These are phyloP conservation scores for Silene latifolia DNA, from an alignment of 148 eudicot genomes.

Conservation along the genomic window DNA sequence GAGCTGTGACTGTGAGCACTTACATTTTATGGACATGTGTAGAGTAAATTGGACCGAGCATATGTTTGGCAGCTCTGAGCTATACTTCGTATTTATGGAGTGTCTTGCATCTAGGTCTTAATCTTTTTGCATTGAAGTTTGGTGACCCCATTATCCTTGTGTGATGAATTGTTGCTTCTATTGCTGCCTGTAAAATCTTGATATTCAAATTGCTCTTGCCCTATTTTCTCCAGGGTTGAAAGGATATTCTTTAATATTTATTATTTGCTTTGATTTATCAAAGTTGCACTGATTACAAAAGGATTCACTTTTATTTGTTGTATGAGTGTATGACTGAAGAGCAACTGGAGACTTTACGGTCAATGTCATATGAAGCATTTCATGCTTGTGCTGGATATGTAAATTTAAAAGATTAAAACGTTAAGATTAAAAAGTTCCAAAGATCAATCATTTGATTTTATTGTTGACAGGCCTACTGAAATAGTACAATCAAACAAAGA, in stretches of 20 bases:
- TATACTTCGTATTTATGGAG: no score
- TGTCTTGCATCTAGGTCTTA: no score
- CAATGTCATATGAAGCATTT: neutral
- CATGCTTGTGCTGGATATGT: neutral
- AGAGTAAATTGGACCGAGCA: neutral
- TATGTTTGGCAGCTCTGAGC: neutral
- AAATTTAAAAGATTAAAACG: neutral
- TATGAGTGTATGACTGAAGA: neutral
- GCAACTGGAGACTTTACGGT: neutral
- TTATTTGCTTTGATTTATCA: neutral
- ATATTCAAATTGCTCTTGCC: no score
- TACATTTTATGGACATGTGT: no score
- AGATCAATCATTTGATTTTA: neutral
- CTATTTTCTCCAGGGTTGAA: no score
- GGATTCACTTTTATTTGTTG: neutral
- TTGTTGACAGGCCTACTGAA: slow-evolving; percentile 60
- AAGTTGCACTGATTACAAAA: neutral
- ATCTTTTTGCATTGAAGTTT: neutral
- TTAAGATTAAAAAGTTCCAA: neutral
- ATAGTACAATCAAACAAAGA: slow-evolving; percentile 74
- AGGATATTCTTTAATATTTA: no score
- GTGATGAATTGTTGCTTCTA: neutral
- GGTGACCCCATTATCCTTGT: neutral
- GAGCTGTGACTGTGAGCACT: no score
- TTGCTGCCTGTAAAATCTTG: no score